Conservation (phyloP, 2,329 filamentous ascomycete species). For the Penicillium vulpinum region DNA sequence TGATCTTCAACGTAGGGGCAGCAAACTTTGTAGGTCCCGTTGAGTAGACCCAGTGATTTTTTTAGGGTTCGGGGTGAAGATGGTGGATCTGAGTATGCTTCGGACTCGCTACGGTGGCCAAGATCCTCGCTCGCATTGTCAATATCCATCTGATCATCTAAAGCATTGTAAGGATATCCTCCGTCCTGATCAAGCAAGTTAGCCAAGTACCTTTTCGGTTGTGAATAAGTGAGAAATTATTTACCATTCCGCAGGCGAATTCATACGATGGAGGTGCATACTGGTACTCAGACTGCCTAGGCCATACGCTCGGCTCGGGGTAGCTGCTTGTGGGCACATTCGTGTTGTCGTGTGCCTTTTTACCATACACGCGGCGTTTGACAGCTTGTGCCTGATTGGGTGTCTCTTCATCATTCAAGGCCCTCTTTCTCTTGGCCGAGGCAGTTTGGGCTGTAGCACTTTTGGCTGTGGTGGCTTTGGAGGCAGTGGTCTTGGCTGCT, state of each 20-base stretch:
- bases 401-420: background rate
- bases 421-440: background rate
- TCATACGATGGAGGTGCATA: conserved; percentile 3
- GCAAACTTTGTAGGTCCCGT: background rate
- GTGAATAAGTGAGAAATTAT: background rate
- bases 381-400: background rate
- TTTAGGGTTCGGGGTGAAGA: background rate
- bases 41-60: background rate
- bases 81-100: background rate
- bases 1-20: background rate
- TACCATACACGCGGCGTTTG: background rate
- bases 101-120: no score
- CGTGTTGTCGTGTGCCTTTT: background rate
- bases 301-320: background rate
- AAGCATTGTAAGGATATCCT: background rate
- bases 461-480: background rate
- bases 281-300: background rate
- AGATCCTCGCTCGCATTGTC: background rate
- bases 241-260: background rate
- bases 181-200: background rate
- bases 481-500: background rate
- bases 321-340: background rate
- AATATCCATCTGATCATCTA: background rate
- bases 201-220: background rate
- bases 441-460: background rate